Conservation (phyloP, 1,284 basidiomycete genomes). For the Bjerkandera adusta region DNA sequence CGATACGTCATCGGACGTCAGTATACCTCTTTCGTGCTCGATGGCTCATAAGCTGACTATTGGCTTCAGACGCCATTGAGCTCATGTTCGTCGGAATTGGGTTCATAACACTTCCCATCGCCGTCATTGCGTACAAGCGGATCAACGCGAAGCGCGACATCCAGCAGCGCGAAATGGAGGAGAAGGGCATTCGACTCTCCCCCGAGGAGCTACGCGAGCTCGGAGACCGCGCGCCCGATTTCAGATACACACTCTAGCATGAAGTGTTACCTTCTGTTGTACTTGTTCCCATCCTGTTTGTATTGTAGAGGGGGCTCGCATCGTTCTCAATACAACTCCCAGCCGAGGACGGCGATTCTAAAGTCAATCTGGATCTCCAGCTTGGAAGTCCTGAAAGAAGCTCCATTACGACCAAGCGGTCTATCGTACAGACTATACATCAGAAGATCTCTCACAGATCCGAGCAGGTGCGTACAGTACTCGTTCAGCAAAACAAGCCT, state of each 20-base stretch:
- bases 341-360: no score
- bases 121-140: background rate
- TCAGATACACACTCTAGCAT: constrained; percentile 14
- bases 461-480: no score
- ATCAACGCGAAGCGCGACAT: background rate
- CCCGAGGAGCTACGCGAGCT: constrained; percentile 8
- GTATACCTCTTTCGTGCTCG: background rate
- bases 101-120: background rate
- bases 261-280: no score
- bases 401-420: no score
- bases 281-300: no score
- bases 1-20: background rate
- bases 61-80: background rate
- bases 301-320: no score
- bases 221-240: constrained; percentile 14
- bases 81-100: background rate
- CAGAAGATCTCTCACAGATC: no score
- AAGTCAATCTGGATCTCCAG: no score
- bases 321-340: no score
- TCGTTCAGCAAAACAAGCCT: no score
- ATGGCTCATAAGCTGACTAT: background rate
- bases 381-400: no score
- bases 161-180: background rate
- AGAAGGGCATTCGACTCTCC: background rate
- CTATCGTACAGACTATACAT: no score